phyloP scores from a whole-genome alignment of 208 protist species.

The Phytomonas sp. region DNA sequence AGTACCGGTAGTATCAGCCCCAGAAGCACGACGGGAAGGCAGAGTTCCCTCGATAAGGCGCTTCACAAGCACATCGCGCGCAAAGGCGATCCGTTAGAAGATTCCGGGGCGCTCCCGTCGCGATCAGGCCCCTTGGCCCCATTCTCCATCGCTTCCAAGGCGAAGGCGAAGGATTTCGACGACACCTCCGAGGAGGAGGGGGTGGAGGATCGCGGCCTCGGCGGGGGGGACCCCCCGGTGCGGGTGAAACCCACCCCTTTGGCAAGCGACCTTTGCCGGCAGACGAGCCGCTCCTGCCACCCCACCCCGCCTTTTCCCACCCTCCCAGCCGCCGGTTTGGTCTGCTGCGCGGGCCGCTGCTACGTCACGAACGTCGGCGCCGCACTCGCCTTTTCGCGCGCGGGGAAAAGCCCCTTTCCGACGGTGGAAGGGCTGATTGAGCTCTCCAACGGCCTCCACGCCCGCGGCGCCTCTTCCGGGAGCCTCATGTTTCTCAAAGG shows the following conservation, averaged over 20 bases:
- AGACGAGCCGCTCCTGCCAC: slow-evolving; percentile 6
- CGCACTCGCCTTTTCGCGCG: not conserved
- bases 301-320: slow-evolving; percentile 55
- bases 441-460: not conserved
- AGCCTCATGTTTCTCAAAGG: slow-evolving; percentile 12
- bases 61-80: not conserved
- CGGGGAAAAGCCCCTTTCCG: not conserved
- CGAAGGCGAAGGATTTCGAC: not conserved
- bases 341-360: slow-evolving; percentile 39
- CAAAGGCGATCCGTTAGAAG: too few relatives aligned
- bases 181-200: not conserved
- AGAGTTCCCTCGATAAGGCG: not conserved
- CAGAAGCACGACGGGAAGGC: not conserved
- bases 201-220: not conserved
- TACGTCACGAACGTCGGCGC: slow-evolving; percentile 51
- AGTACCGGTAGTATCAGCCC: not conserved
- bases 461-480: not conserved
- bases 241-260: not conserved
- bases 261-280: not conserved
- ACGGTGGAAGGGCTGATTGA: not conserved
- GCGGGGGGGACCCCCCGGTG: too few relatives aligned
- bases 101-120: too few relatives aligned
- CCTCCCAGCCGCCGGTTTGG: slow-evolving; percentile 17
- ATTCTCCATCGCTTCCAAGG: too few relatives aligned
- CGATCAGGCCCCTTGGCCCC: too few relatives aligned